Conservation (phyloP, 345 rosid species). For the Litchi chinensis region DNA sequence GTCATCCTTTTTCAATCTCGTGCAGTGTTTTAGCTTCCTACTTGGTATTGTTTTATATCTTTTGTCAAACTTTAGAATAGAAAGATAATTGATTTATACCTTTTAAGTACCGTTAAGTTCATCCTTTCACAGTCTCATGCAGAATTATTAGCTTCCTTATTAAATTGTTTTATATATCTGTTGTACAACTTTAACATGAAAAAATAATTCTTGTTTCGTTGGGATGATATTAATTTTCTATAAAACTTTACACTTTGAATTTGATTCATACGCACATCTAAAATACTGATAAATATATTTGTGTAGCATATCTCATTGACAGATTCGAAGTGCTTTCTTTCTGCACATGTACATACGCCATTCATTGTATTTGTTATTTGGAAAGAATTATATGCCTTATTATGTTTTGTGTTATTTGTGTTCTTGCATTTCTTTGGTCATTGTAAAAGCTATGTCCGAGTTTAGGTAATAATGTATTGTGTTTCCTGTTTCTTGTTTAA, state of each 20-base stretch:
- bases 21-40: not conserved
- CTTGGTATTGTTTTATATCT: not conserved
- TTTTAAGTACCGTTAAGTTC: not conserved
- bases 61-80: not conserved
- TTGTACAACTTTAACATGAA: not conserved
- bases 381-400: not conserved
- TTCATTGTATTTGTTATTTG: not conserved
- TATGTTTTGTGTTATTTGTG: not conserved
- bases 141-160: not conserved
- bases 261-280: not conserved
- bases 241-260: not conserved
- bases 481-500: not conserved
- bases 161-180: not conserved
- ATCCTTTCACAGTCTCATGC: not conserved
- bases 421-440: not conserved
- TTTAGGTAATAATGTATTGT: not conserved
- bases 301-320: not conserved
- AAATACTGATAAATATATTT: not conserved
- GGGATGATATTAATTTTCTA: not conserved
- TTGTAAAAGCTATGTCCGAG: not conserved
- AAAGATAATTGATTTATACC: not conserved
- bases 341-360: not conserved
- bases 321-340: not conserved
- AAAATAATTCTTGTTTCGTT: not conserved
- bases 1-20: too few relatives aligned